These are phyloP conservation scores for Spiromastix sp. DNA, from an alignment of 2,329 filamentous ascomycete genomes.

Conservation along the genomic window DNA sequence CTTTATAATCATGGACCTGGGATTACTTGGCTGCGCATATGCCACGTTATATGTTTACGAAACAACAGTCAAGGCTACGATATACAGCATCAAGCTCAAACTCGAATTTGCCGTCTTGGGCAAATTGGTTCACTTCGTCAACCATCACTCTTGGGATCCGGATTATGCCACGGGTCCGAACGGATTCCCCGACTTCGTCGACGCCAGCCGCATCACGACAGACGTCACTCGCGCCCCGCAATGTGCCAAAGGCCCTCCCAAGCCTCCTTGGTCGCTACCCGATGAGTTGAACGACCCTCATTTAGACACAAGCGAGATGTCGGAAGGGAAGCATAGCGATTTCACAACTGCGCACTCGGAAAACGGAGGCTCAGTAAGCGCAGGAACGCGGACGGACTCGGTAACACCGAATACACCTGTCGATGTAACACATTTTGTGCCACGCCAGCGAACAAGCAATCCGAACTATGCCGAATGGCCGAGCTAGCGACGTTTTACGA, in stretches of 20 bases:
- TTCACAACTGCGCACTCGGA: constrained; percentile 1
- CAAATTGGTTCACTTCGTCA: constrained; percentile 34
- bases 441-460: not conserved
- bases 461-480: not conserved
- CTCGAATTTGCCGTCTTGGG: constrained; percentile 41
- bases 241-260: constrained; percentile 5
- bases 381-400: not conserved
- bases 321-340: not conserved
- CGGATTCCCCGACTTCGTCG: constrained; percentile 35
- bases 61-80: constrained; percentile 36
- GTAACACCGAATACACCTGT: not conserved
- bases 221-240: constrained; percentile 29
- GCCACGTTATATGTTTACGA: constrained; percentile 36
- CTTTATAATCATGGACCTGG: constrained; percentile 38
- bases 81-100: constrained; percentile 41
- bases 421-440: not conserved
- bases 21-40: constrained; percentile 34
- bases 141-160: constrained; percentile 27
- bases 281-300: not conserved
- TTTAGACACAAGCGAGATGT: not conserved
- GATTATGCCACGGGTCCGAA: constrained; percentile 23
- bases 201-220: constrained; percentile 31
- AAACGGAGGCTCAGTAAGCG: not conserved
- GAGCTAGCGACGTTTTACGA: too few species aligned
- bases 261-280: constrained; percentile 8